Conservation (phyloP, 495 filamentous ascomycete species). For the Penicillium fimorum region DNA sequence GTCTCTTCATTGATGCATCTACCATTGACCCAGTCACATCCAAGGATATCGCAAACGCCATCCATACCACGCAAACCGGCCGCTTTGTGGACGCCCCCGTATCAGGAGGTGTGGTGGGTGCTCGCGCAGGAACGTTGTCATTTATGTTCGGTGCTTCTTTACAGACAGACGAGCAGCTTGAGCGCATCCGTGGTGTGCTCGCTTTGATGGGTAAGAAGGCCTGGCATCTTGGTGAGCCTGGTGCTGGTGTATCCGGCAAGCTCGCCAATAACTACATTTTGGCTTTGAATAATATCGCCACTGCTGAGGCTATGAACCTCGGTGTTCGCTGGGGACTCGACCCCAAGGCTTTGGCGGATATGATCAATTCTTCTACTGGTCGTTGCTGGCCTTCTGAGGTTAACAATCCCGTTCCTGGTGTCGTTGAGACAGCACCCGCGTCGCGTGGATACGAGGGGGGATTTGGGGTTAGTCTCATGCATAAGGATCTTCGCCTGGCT, state of each 20-base stretch:
- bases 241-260: conserved; percentile 79
- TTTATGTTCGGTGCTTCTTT: conserved; percentile 81
- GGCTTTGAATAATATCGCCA: conserved; percentile 89
- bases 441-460: conserved; percentile 74
- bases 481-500: conserved; percentile 76
- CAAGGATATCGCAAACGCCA: conserved; percentile 59
- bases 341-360: conserved; percentile 68
- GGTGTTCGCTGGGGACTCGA: conserved; percentile 83
- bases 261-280: conserved; percentile 93
- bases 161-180: conserved; percentile 48
- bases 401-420: conserved; percentile 91
- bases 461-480: conserved; percentile 80
- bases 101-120: conserved; percentile 84
- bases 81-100: conserved; percentile 79
- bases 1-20: conserved; percentile 77
- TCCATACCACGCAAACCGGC: conserved; percentile 54
- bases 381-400: conserved; percentile 89
- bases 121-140: conserved; percentile 68
- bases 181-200: conserved; percentile 61
- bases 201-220: conserved; percentile 78
- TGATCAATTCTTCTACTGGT: conserved; percentile 85
- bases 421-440: conserved; percentile 69
- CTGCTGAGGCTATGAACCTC: conserved; percentile 90
- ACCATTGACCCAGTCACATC: conserved; percentile 84
- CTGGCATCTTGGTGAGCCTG: conserved; percentile 77